A percentile compares a stretch with the other conserved stretches of the same genome.
phyloP scores from a whole-genome alignment of 2,329 filamentous ascomycete species.

The Cadophora sp. region DNA sequence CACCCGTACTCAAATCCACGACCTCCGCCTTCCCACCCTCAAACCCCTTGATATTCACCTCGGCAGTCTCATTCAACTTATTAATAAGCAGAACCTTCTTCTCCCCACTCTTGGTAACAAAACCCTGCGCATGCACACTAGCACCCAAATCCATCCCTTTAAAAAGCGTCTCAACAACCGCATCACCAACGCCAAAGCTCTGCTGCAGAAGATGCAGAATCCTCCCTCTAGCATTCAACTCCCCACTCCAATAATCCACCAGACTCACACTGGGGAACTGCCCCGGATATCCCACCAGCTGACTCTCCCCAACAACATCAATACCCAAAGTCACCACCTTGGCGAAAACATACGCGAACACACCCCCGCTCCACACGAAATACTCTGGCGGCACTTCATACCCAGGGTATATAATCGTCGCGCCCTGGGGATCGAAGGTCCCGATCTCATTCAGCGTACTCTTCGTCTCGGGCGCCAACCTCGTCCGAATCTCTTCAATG shows the following conservation, averaged over 20 bases:
- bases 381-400: slow-evolving; percentile 16
- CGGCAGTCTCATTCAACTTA: slow-evolving; percentile 7
- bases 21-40: slow-evolving; percentile 7
- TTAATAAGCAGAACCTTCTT: slow-evolving; percentile 11
- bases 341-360: slow-evolving; percentile 19
- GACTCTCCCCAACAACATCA: slow-evolving; percentile 19
- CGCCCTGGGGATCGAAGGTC: slow-evolving; percentile 15
- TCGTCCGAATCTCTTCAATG: slow-evolving; percentile 16
- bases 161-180: slow-evolving; percentile 10
- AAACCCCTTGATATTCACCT: slow-evolving; percentile 12
- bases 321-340: slow-evolving; percentile 8
- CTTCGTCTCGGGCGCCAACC: slow-evolving; percentile 8
- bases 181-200: slow-evolving; percentile 15
- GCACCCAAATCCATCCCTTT: neutral
- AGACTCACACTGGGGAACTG: slow-evolving; percentile 18
- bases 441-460: slow-evolving; percentile 22
- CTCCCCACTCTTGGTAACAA: slow-evolving; percentile 5
- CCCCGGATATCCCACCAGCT: slow-evolving; percentile 18
- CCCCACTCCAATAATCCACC: slow-evolving; percentile 15
- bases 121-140: slow-evolving; percentile 16
- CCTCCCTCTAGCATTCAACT: slow-evolving; percentile 7
- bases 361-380: slow-evolving; percentile 21
- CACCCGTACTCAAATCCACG: slow-evolving; percentile 15
- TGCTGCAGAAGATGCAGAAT: slow-evolving; percentile 21
- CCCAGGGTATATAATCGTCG: neutral